Conservation (phyloP, 129 eudicot species). For the Saposhnikovia divaricata region DNA sequence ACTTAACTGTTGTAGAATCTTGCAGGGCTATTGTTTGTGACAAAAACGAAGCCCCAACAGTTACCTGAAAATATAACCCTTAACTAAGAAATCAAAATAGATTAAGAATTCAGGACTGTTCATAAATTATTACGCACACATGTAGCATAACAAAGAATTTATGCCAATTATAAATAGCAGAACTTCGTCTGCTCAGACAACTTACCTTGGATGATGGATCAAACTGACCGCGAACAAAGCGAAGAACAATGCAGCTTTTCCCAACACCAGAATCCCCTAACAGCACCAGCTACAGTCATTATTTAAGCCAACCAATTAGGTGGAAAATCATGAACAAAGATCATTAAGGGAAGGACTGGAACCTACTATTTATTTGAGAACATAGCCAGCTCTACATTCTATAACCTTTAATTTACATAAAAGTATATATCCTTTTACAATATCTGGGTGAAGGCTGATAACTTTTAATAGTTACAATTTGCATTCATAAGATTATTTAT, state of each 20-base stretch:
- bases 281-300: slow-evolving; percentile 71
- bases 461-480: background rate
- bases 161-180: background rate
- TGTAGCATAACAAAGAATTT: background rate
- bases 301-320: slow-evolving; percentile 4
- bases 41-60: slow-evolving; percentile 98
- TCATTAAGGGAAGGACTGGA: background rate
- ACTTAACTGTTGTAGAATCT: slow-evolving; percentile 92
- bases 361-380: slow-evolving; percentile 1
- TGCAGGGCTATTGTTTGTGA: slow-evolving; percentile 93
- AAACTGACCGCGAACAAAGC: slow-evolving; percentile 98
- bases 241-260: slow-evolving; percentile 96
- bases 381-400: background rate
- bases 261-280: slow-evolving; percentile 99
- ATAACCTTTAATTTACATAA: background rate
- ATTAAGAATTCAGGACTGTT: background rate
- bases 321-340: background rate
- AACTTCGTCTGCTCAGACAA: background rate
- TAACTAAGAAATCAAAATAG: slow-evolving; percentile 1
- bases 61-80: slow-evolving; percentile 46
- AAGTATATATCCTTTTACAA: background rate
- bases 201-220: slow-evolving; percentile 94
- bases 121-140: background rate
- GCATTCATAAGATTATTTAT: background rate
- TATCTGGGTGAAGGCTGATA: background rate